Evolutionary conservation across 2,329 filamentous ascomycete genomes (phyloP), one percentile per base, ranked within the genome.

Genomic region (Talaromyces islandicus): DNA sequence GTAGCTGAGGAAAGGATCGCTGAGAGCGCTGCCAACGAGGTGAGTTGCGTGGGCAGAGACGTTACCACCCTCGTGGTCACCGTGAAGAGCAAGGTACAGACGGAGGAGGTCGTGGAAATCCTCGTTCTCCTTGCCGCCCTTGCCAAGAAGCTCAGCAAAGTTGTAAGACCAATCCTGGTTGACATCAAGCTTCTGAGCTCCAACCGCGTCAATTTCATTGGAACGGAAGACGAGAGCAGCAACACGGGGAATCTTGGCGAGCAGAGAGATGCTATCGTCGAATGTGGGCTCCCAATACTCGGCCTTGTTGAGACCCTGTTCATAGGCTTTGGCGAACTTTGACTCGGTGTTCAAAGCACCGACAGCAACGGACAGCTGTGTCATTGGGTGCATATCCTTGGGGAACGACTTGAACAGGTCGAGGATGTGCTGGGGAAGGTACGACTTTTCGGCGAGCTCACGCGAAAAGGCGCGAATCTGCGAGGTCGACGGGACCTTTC

Each of bases 201-300:
- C 96, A 81, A 65, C 89, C 80, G 70, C 88, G 87, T 74, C 92
- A 86, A 68, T 82, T 78, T 73, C 85, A 81, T 84, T 94, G 90
- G 64, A 91, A 82, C 96, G 91, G 83, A 99, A 97, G 72, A 99
- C 97, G 78, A 96, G 95, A 61, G 94, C 94, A 29, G 94, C 94
- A 67, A 99, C 92, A 63, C 91, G 95, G 64, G 94, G 94, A 58
- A 99, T 88, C 83, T 99, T 99, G 64, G 93, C 94, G 60, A 99
- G 85, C 64, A 99, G 84, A 54, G 89, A 91, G 75, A 99, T 96
- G 75, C 85, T 88, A 80, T 99, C 94, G 73, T 97, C 93, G 72
- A 96, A 97, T 51, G 91, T 96, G 14, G 93, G 91, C 80, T 97
- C 94, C 94, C 94, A 99, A 85, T 97, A 97, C 68, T 97, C 91